Base-by-base conservation (phyloP, 2,329 filamentous ascomycete species). In the Diaporthe vaccinii region DNA sequence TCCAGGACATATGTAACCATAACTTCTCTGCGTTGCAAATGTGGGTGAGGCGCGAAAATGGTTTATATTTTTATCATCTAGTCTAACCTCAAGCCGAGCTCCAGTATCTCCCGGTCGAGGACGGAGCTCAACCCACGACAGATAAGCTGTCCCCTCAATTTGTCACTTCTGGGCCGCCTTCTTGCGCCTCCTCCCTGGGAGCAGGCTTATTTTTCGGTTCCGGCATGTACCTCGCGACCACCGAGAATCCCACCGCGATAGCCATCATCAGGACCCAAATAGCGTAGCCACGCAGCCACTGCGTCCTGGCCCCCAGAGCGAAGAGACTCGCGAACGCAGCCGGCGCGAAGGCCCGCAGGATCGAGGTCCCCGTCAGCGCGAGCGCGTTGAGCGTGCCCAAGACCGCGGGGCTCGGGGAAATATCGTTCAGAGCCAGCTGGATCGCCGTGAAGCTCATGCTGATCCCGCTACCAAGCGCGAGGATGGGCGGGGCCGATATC, bases 341-440 rank as follows among this genome's bases (percentile, higher is more conserved):
- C 0, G 94, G 94, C 0, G 89, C 88, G 55, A 96, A 86, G 0
- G 94, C 89, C 20, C 94, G 87, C 41, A 94, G 84, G 0, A 85
- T 92, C 77, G 91, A 92, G 0, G 86, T 83, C 0, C 91, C 79
- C 0, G 93, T 93, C 74, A 96, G 84, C 0, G 90, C 89, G 1
- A 95, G 79, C 0, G 92, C 92, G 78, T 96, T 96, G 39, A 97
- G 84, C 0, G 91, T 95, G 0, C 92, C 94, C 14, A 96, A 85
- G 0, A 91, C 89, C 57, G 87, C 85, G 1, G 90, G 88, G 14
- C 87, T 90, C 0, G 94, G 94, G 0, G 92, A 88, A 2, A 93
- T 90, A 75, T 96, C 93, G 82, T 96, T 96, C 44, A 96, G 80
- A 0, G 91, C 91, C 12, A 96, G 90, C 85, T 96, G 93, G 0